Base-by-base conservation (phyloP, 805 yeast genomes). In the Vanderwaltozyma polyspora region DNA sequence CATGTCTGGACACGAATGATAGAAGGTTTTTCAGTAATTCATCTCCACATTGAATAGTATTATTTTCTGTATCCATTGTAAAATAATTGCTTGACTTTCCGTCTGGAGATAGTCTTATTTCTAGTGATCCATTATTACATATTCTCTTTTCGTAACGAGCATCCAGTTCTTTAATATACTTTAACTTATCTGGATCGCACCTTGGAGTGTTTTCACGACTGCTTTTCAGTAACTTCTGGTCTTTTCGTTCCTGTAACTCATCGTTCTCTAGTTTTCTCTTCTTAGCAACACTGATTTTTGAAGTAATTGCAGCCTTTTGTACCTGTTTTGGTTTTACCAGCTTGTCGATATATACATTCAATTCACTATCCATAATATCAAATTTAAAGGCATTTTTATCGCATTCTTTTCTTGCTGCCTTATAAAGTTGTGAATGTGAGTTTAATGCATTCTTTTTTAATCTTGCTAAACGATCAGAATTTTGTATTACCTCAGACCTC, bases 401-500 rank as follows among this genome's bases (percentile, higher is more conserved):
- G 23, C 42, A 40, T 3, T 45, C 39, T 19, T 41, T 41, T 19
- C 37, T 44, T 5, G 45, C 46, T 31, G 37, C 31, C 34, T 44
- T 49, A 21, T 41, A 39, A 10, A 54, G 37, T 19, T 45, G 46
- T 3, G 48, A 33, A 27, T 50, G 56, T 11, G 43, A 33, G 5
- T 48, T 35, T 31, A 43, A 29, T 3, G 53, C 37, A 22, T 42
- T 42, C 6, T 45, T 46, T 22, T 37, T 48, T 35, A 49, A 34
- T 32, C 43, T 54, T 5, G 13, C 23, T 3, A 52, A 31, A 6
- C 36, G 33, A 17, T 37, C 44, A 8, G 48, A 43, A 19, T 48
- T 40, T 6, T 33, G 29, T 12, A 43, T 28, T n/a, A 48, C 26
- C 10, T 36, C 34, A 23, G 65, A 69, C 19, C 80, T 67, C 29